A percentile compares a stretch with the other conserved stretches of the same genome.
Evolutionary conservation across 306 rosid species (phyloP).

Genomic region (Pueraria montana): DNA sequence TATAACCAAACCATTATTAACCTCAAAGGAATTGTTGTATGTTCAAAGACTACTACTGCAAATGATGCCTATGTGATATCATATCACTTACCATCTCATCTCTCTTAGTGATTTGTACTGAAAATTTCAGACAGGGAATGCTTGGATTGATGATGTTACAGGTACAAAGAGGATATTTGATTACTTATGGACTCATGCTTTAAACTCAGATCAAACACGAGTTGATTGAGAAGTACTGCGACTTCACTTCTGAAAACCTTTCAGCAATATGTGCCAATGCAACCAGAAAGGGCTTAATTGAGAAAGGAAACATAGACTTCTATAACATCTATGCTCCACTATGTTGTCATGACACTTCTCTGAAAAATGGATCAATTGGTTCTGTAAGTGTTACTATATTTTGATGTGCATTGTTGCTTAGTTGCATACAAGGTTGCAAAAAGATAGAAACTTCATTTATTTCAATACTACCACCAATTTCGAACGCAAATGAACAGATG

Average conservation of each 20-base stretch:
- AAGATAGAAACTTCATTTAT: background rate
- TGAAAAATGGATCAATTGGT: conserved; percentile 43
- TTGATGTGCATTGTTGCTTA: background rate
- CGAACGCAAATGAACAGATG: background rate
- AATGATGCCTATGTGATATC: background rate
- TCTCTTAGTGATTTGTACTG: too few species aligned
- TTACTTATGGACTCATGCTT: too few species aligned
- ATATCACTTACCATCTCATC: background rate
- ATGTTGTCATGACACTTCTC: conserved; percentile 49
- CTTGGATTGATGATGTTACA: too few species aligned
- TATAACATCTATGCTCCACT: conserved; percentile 66
- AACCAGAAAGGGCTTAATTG: background rate
- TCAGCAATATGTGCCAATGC: conserved; percentile 51
- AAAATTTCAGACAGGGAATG: too few species aligned
- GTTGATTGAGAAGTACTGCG: conserved; percentile 51
- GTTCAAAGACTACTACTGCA: background rate
- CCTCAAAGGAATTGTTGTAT: conserved; percentile 69
- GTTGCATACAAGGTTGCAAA: too few species aligned
- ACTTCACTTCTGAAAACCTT: too few species aligned
- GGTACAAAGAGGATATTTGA: too few species aligned
- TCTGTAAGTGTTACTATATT: conserved; percentile 47
- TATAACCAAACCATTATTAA: conserved; percentile 50
- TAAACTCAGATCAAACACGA: too few species aligned
- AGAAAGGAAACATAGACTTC: conserved; percentile 47
- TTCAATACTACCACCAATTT: background rate